Conservation (phyloP, 495 filamentous ascomycete species). For the Podospora fimiseda region DNA sequence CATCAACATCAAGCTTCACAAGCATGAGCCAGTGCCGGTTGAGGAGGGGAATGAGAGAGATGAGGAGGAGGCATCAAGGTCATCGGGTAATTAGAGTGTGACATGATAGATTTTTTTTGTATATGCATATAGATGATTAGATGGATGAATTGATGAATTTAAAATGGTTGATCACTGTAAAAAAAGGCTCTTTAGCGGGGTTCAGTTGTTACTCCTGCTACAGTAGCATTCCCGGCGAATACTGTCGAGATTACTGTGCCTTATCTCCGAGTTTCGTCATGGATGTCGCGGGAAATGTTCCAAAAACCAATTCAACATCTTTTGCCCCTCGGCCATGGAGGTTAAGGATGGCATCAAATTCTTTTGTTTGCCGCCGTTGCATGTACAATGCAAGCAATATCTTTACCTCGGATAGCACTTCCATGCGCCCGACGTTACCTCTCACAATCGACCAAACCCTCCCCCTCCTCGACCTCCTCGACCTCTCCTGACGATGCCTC, state of each 20-base stretch:
- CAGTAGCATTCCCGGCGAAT: background rate
- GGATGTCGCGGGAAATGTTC: background rate
- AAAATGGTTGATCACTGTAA: too few species aligned
- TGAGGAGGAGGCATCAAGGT: background rate
- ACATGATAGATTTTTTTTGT: too few species aligned
- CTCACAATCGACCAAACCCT: background rate
- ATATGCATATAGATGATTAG: too few species aligned
- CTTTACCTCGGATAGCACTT: background rate
- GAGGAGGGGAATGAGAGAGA: background rate
- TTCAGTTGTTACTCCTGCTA: background rate
- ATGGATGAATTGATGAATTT: too few species aligned
- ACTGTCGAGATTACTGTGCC: constrained; percentile 7
- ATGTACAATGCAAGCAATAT: constrained; percentile 5
- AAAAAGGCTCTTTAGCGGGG: background rate
- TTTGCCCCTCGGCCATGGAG: background rate
- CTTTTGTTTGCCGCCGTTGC: constrained; percentile 14
- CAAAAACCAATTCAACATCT: background rate
- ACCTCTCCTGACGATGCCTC: constrained; percentile 1
- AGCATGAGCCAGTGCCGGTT: constrained; percentile 23
- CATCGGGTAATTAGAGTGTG: too few species aligned
- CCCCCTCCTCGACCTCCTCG: background rate
- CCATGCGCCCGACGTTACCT: background rate
- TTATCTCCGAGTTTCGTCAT: constrained; percentile 5
- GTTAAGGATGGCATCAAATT: constrained; percentile 9
- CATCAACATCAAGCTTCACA: constrained; percentile 41